Evolutionary conservation across 352 stramenopile species (phyloP).

Genomic region (Globisporangium takayamanum): DNA sequence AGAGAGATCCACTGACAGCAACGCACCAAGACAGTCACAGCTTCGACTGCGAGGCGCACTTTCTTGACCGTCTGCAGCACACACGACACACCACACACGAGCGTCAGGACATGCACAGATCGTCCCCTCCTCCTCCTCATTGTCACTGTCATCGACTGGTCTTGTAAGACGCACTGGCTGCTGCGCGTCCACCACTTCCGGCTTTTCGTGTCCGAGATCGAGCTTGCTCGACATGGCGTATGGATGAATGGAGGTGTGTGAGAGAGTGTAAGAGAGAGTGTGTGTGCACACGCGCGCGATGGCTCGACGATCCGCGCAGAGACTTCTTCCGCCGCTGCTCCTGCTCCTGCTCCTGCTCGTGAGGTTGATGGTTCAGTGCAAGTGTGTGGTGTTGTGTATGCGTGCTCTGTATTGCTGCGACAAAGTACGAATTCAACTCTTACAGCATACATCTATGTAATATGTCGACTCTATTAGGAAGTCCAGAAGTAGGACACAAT

Average conservation of each 20-base stretch:
- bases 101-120: too few relatives aligned
- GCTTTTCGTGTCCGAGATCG: conserved; percentile 70
- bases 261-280: background rate
- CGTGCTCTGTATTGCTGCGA: too few relatives aligned
- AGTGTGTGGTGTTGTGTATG: background rate
- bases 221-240: conserved; percentile 59
- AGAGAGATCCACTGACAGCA: too few relatives aligned
- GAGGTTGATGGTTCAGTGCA: background rate
- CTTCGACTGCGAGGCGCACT: conserved; percentile 44
- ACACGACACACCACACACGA: background rate
- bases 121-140: background rate
- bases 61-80: conserved; percentile 44
- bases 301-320: too few relatives aligned
- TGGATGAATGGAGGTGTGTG: background rate
- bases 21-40: conserved; percentile 36
- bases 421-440: too few relatives aligned
- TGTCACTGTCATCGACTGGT: background rate
- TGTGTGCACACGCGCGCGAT: too few relatives aligned
- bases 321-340: too few relatives aligned
- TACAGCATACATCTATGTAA: too few relatives aligned
- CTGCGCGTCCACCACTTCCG: conserved; percentile 50
- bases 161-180: conserved; percentile 30
- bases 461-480: too few relatives aligned
- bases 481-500: too few relatives aligned
- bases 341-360: too few relatives aligned